Percentiles rank a stretch among this genome's conserved stretches.
These are phyloP conservation scores for Psilocybe mexicana DNA, from an alignment of 1,284 basidiomycete genomes.

Conservation along the genomic window DNA sequence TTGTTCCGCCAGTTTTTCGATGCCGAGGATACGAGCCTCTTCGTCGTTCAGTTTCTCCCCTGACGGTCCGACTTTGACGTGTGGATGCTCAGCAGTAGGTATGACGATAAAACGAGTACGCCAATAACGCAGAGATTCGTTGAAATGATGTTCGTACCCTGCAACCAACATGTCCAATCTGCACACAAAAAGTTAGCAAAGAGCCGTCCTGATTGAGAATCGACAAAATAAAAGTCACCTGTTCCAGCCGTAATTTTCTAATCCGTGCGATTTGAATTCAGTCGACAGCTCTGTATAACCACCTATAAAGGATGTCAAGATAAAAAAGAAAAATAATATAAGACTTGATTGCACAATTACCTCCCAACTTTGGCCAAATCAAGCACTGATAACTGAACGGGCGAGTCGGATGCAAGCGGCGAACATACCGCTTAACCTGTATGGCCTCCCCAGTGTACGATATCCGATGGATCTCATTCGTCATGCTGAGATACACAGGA, in stretches of 20 bases:
- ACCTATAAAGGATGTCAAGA: conserved; percentile 29
- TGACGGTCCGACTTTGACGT: conserved; percentile 51
- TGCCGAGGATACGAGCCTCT: conserved; percentile 87
- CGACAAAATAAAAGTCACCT: conserved; percentile 42
- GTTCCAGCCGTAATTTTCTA: conserved; percentile 85
- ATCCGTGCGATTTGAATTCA: conserved; percentile 76
- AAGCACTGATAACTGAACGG: conserved; percentile 84
- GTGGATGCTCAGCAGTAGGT: conserved; percentile 74
- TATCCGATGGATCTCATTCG: conserved; percentile 93
- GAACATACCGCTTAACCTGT: conserved; percentile 85
- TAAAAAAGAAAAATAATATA: not conserved
- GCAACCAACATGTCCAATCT: conserved; percentile 83
- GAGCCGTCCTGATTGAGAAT: not conserved
- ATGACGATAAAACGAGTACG: conserved; percentile 94
- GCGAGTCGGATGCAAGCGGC: conserved; percentile 64
- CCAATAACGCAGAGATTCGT: conserved; percentile 88
- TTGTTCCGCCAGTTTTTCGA: conserved; percentile 88
- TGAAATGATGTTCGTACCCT: conserved; percentile 82
- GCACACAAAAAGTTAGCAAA: not conserved
- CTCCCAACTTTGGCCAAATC: conserved; percentile 90
- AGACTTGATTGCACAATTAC: conserved; percentile 21
- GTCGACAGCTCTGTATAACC: conserved; percentile 84
- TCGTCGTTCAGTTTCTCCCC: conserved; percentile 82
- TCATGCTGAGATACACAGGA: conserved; percentile 91
- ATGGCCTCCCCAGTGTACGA: conserved; percentile 87